A percentile compares a stretch with the other conserved stretches of the same genome.
These are phyloP conservation scores for Saccharomyces hybrid DNA, from an alignment of 1,139 yeast genomes.

Conservation along the genomic window DNA sequence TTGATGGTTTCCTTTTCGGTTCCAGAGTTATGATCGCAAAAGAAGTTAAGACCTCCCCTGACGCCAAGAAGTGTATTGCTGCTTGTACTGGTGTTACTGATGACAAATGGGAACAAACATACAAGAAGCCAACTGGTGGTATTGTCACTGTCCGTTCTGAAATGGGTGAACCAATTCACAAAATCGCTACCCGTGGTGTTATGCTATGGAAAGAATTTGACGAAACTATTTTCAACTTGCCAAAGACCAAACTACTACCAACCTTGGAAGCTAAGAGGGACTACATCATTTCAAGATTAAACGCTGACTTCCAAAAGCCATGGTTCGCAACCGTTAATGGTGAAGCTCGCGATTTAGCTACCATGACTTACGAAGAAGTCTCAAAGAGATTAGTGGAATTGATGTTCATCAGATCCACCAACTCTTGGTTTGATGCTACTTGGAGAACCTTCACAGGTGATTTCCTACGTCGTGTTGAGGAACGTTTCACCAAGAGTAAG, in stretches of 20 bases:
- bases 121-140: conserved; percentile 95
- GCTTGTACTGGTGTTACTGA: conserved; percentile 87
- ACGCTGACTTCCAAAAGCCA: conserved; percentile 93
- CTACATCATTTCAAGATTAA: conserved; percentile 74
- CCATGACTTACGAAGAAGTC: conserved; percentile 92
- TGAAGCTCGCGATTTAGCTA: conserved; percentile 79
- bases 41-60: conserved; percentile 91
- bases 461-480: conserved; percentile 88
- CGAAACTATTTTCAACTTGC: conserved; percentile 82
- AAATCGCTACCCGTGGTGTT: conserved; percentile 97
- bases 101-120: conserved; percentile 84
- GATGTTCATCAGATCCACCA: conserved; percentile 71
- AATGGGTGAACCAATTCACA: conserved; percentile 99
- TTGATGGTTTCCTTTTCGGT: conserved; percentile 93
- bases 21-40: conserved; percentile 96
- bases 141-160: conserved; percentile 91
- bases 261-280: conserved; percentile 78
- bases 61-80: conserved; percentile 87
- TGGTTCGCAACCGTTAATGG: conserved; percentile 76
- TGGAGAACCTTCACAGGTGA: conserved; percentile 84
- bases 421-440: conserved; percentile 82
- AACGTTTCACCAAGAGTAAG: conserved; percentile 66
- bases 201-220: conserved; percentile 95
- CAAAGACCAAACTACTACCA: conserved; percentile 80
- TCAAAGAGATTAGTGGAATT: conserved; percentile 82